phyloP scores from a whole-genome alignment of 345 rosid genomes.

The Psidium guajava region DNA sequence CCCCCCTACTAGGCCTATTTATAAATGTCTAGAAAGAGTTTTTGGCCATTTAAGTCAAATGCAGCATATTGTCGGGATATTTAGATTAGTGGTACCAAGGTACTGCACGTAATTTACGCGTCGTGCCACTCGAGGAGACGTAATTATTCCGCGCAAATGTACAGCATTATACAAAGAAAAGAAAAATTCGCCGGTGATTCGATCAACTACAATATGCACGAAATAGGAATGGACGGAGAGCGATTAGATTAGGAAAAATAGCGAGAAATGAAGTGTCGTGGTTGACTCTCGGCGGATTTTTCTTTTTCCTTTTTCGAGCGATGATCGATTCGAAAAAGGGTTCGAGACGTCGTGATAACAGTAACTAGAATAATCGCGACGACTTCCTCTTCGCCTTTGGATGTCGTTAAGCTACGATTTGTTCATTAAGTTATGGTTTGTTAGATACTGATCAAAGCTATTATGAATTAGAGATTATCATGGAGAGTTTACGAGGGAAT shows the following conservation, averaged over 20 bases:
- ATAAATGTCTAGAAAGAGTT: not conserved
- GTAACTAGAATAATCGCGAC: no score
- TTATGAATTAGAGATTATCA: not conserved
- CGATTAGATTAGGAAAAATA: not conserved
- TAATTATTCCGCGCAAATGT: not conserved
- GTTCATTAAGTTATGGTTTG: not conserved
- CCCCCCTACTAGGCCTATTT: not conserved
- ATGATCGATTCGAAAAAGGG: not conserved
- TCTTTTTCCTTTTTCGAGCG: no score
- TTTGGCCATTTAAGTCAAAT: not conserved
- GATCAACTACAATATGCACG: not conserved
- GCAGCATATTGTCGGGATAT: not conserved
- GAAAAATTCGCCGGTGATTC: not conserved
- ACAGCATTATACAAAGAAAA: no score
- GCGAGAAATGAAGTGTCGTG: accelerated
- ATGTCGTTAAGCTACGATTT: not conserved
- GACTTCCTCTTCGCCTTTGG: not conserved
- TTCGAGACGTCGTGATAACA: not conserved
- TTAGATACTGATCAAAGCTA: not conserved
- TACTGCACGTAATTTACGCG: not conserved
- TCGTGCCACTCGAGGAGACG: not conserved
- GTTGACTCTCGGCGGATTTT: not conserved
- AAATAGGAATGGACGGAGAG: no score
- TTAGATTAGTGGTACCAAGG: not conserved
- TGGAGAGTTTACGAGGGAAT: not conserved